A percentile compares a stretch with the other conserved stretches of the same genome.
These are phyloP conservation scores for Dryadomyces quercivorus DNA, from an alignment of 2,329 filamentous ascomycete genomes.

Conservation along the genomic window DNA sequence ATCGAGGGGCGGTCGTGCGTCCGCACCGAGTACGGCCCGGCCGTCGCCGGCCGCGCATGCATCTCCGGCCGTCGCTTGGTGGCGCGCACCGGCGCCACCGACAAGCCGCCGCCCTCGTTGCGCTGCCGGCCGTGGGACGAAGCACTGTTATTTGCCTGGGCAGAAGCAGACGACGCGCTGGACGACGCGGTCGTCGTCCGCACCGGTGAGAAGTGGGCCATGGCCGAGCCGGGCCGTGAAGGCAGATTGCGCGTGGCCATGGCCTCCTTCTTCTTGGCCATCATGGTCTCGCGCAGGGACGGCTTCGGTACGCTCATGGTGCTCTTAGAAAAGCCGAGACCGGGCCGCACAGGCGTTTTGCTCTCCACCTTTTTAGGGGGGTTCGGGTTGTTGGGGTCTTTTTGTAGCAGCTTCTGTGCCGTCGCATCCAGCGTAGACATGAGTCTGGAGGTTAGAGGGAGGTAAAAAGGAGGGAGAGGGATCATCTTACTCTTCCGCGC, in stretches of 20 bases:
- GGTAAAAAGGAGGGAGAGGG: neutral
- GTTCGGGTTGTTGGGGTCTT: conserved; percentile 73
- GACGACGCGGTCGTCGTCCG: conserved; percentile 24
- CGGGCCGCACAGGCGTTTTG: conserved; percentile 38
- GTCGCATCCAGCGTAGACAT: conserved; percentile 67
- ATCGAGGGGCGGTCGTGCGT: conserved; percentile 30
- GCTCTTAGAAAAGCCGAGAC: conserved; percentile 50
- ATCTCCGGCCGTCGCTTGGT: conserved; percentile 45
- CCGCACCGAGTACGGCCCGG: conserved; percentile 52
- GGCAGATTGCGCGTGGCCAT: conserved; percentile 40
- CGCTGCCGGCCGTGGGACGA: conserved; percentile 7
- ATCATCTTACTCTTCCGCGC: conserved; percentile 55
- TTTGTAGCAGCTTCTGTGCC: conserved; percentile 68
- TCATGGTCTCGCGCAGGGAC: conserved; percentile 70
- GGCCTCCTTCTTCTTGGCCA: conserved; percentile 64
- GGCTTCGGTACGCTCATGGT: conserved; percentile 46
- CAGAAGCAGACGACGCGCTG: neutral
- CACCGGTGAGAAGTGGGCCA: conserved; percentile 47
- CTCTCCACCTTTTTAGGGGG: conserved; percentile 35
- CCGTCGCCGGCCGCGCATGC: conserved; percentile 47
- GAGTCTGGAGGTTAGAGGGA: conserved; percentile 40
- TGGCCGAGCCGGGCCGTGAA: conserved; percentile 48
- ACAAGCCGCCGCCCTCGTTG: conserved; percentile 33
- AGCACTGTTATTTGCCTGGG: neutral
- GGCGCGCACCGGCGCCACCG: conserved; percentile 51